Base-by-base conservation (phyloP, 1,139 yeast species). In the Lodderomyces pseudojiufengensis region DNA sequence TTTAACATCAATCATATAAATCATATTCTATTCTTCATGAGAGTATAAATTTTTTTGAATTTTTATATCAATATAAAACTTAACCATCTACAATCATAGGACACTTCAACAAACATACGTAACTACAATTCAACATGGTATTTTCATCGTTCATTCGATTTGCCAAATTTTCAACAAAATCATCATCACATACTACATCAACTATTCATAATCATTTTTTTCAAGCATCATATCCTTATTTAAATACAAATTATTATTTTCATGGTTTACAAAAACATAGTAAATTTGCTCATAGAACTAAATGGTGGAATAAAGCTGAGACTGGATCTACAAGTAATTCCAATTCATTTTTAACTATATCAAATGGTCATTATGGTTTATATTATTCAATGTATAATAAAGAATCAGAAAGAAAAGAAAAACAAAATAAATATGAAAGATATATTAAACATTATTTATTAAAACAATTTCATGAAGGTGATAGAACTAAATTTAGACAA, bases 311-410 rank as follows among this genome's bases (percentile, higher is more conserved):
- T 15, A 55, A 50, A 32, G 60, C 54, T 12, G 65, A 59, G 10
- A 68, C 69, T 2, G 64, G 62, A 36, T 63, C 64, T 33, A 59
- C 59, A 27, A 50, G 42, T 41, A 50, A 15, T 46, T 54, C 14
- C 41, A 42, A 44, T 7, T 47, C 52, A 27, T 62, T 54, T 43
- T 52, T 66, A 39, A 52, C 57, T 10, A 61, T 70, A 11, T 64
- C 61, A 33, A 46, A 52, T 25, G 76, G 75, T 11, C 75, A 70
- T 41, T 70, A 68, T 47, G 76, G 75, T 0, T 51, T 70, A 29
- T 70, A 70, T 47, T 70, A 57, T 42, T 58, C 72, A 7, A 63
- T 70, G 35, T 67, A 63, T 48, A 65, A 61, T 44, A 64, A 61
- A 32, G 75, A 70, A 39, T 29, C 45, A 8, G 47, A 46, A 31